Percentiles rank a stretch among this genome's conserved stretches.
These are phyloP conservation scores for Teunomyces tritomae DNA, from an alignment of 805 yeast species.

Conservation along the genomic window DNA sequence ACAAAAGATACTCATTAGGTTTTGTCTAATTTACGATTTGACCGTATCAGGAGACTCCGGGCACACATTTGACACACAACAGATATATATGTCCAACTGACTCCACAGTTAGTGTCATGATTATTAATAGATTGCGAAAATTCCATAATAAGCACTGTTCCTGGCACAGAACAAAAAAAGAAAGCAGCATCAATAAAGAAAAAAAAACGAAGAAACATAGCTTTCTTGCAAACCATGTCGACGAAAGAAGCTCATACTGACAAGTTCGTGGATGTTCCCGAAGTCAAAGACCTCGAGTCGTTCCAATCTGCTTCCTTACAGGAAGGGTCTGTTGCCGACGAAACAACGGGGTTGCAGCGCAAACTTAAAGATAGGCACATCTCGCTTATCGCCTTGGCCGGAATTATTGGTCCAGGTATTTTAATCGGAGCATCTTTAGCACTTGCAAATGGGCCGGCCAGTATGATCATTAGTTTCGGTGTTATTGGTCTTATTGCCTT, in stretches of 20 bases:
- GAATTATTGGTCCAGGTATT: constrained; percentile 61
- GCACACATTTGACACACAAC: too few species aligned
- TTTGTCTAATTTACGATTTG: too few species aligned
- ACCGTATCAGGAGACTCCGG: too few species aligned
- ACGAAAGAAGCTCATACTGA: background rate
- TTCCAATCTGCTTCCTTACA: constrained; percentile 2
- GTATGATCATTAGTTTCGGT: constrained; percentile 50
- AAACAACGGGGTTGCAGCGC: constrained; percentile 11
- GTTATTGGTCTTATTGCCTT: constrained; percentile 53
- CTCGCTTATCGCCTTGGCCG: constrained; percentile 52
- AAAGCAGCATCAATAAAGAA: background rate
- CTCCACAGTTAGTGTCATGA: too few species aligned
- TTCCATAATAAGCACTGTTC: too few species aligned
- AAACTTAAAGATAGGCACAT: constrained; percentile 48
- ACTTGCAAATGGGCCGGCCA: constrained; percentile 50
- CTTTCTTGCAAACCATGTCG: background rate
- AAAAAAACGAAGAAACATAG: background rate
- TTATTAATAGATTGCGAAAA: too few species aligned
- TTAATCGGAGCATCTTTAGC: constrained; percentile 55
- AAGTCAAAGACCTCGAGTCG: background rate
- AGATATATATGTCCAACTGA: too few species aligned
- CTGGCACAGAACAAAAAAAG: background rate
- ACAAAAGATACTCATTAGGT: too few species aligned
- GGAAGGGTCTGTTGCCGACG: constrained; percentile 6
- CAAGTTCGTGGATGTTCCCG: background rate